A percentile compares a stretch with the other conserved stretches of the same genome.
Conservation (phyloP, 371 early-diverging fungal genomes). For the Mucor lusitanicus region DNA sequence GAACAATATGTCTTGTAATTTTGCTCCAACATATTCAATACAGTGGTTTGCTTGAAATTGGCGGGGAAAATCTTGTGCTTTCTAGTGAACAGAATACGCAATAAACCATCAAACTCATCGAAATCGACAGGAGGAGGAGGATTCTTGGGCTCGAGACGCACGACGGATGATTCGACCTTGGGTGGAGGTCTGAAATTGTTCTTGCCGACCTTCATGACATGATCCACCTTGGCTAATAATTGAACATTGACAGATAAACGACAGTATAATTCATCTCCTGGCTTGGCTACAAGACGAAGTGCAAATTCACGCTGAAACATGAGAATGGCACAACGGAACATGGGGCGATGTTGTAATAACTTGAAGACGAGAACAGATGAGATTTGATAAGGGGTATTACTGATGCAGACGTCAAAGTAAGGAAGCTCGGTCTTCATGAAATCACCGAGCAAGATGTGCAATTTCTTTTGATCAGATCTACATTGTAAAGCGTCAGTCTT, state of each 20-base stretch:
- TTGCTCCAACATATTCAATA: constrained; percentile 87
- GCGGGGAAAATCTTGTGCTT: constrained; percentile 94
- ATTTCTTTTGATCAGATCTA: constrained; percentile 81
- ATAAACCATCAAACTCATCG: constrained; percentile 97
- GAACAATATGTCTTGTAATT: constrained; percentile 95
- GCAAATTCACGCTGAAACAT: constrained; percentile 99
- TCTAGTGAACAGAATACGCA: constrained; percentile 94
- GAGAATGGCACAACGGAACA: constrained; percentile 93
- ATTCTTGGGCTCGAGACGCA: constrained; percentile 92
- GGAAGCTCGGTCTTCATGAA: constrained; percentile 97
- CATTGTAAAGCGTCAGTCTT: background rate
- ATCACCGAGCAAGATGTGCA: constrained; percentile 97
- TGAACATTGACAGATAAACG: constrained; percentile 98
- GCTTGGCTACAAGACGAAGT: constrained; percentile 94
- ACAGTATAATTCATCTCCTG: constrained; percentile 94
- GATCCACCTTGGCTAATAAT: constrained; percentile 93
- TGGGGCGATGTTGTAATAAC: constrained; percentile 90
- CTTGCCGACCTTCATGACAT: constrained; percentile 97
- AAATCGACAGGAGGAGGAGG: constrained; percentile 96
- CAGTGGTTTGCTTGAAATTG: constrained; percentile 88
- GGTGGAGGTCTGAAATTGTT: constrained; percentile 99
- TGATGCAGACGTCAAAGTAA: constrained; percentile 98
- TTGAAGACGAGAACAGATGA: constrained; percentile 98
- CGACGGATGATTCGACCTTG: constrained; percentile 97
- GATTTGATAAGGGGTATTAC: constrained; percentile 99